Conservation (phyloP, 768 basidiomycete genomes). For the Russula emetica region DNA sequence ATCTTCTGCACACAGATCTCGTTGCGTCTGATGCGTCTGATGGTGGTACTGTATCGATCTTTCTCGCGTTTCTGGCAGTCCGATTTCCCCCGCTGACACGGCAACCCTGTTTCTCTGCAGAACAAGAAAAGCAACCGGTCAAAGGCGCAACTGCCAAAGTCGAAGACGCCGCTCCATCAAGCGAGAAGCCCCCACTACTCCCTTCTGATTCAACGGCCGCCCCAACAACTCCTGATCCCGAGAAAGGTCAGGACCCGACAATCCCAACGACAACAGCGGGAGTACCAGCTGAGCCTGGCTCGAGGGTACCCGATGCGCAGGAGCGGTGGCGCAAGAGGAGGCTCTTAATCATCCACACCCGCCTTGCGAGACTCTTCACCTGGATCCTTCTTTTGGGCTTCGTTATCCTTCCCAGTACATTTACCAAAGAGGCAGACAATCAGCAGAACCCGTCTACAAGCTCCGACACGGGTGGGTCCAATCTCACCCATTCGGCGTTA, state of each 20-base stretch:
- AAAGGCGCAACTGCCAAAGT: background rate
- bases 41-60: background rate
- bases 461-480: too few relatives aligned
- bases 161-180: background rate
- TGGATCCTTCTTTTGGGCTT: conserved; percentile 1
- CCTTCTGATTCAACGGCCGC: background rate
- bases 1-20: too few relatives aligned
- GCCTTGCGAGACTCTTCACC: background rate
- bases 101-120: background rate
- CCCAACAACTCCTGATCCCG: background rate
- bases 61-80: background rate
- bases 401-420: conserved; percentile 5
- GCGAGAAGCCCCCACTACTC: background rate
- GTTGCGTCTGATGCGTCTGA: background rate
- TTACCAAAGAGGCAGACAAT: too few relatives aligned
- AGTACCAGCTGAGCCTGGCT: too few relatives aligned
- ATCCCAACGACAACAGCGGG: background rate
- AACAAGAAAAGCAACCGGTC: background rate
- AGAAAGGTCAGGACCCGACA: background rate
- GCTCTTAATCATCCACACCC: background rate
- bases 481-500: too few relatives aligned
- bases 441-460: too few relatives aligned
- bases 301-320: background rate
- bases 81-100: background rate
- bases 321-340: background rate